phyloP scores from a whole-genome alignment of 2,329 filamentous ascomycete species.

The Claviceps quebecensis region DNA sequence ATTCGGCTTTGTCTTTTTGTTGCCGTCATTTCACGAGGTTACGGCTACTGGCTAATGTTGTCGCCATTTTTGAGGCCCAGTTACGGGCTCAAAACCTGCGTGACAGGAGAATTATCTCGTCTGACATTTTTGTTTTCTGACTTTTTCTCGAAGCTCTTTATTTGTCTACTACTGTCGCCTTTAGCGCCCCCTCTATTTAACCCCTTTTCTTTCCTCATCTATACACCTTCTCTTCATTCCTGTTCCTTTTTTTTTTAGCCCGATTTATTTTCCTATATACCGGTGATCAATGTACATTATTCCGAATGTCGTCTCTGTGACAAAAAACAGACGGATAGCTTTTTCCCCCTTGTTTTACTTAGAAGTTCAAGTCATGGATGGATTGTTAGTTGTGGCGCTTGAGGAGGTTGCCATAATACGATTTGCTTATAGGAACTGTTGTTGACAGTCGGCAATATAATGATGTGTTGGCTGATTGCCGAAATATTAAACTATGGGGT shows the following conservation, averaged over 20 bases:
- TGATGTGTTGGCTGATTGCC: no score
- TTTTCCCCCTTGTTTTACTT: background rate
- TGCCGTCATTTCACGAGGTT: constrained; percentile 16
- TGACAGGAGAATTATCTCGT: constrained; percentile 4
- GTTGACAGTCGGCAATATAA: no score
- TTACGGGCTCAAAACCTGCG: background rate
- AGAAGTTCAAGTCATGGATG: background rate
- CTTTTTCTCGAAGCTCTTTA: constrained; percentile 1
- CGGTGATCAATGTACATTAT: constrained; percentile 18
- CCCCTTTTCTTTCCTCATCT: background rate
- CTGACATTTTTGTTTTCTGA: constrained; percentile 2
- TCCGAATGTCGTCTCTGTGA: constrained; percentile 14
- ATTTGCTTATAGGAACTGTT: no score
- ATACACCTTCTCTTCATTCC: constrained; percentile 2
- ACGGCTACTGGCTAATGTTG: constrained; percentile 23
- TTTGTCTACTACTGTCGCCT: background rate
- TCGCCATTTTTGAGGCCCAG: constrained; percentile 9
- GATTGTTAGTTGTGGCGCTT: no score
- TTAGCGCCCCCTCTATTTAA: background rate
- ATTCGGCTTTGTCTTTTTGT: constrained; percentile 9
- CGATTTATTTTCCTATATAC: constrained; percentile 3
- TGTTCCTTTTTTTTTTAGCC: background rate
- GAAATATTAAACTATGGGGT: no score
- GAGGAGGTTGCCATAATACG: no score
- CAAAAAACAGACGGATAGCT: constrained; percentile 11